Percentiles rank a stretch among this genome's conserved stretches.
These are phyloP conservation scores for Schizosaccharomyces japonicus DNA, from an alignment of 805 yeast species.

Conservation along the genomic window DNA sequence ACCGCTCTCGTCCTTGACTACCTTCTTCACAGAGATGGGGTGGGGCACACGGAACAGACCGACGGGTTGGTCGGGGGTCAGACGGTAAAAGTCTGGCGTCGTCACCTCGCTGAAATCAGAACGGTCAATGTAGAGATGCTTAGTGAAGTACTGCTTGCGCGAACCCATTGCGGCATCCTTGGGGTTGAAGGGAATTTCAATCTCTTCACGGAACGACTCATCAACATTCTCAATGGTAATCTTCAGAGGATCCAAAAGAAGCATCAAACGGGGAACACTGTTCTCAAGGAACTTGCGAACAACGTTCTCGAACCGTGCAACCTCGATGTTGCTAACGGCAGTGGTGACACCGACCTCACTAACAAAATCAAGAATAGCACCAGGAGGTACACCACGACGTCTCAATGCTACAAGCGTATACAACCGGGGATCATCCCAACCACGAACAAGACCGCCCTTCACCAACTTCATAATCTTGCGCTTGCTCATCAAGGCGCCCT, in stretches of 20 bases:
- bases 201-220: slow-evolving; percentile 45
- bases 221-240: slow-evolving; percentile 61
- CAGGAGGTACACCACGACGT: slow-evolving; percentile 97
- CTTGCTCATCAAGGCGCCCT: slow-evolving; percentile 85
- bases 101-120: slow-evolving; percentile 56
- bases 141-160: slow-evolving; percentile 51
- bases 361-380: slow-evolving; percentile 79
- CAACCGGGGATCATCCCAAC: slow-evolving; percentile 96
- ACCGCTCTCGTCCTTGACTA: slow-evolving; percentile 41
- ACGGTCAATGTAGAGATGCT: slow-evolving; percentile 61
- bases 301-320: slow-evolving; percentile 66
- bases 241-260: slow-evolving; percentile 67
- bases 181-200: slow-evolving; percentile 73
- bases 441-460: slow-evolving; percentile 57
- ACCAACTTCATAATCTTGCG: slow-evolving; percentile 88
- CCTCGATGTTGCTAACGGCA: slow-evolving; percentile 74
- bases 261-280: slow-evolving; percentile 84
- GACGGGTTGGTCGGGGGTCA: slow-evolving; percentile 83
- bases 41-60: slow-evolving; percentile 82
- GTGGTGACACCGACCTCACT: slow-evolving; percentile 95
- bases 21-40: slow-evolving; percentile 46
- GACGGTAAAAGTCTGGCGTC: slow-evolving; percentile 58
- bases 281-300: slow-evolving; percentile 71
- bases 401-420: slow-evolving; percentile 75
- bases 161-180: slow-evolving; percentile 58